These are phyloP conservation scores for Trichoderma sp. DNA, from an alignment of 2,329 filamentous ascomycete species.

Conservation along the genomic window DNA sequence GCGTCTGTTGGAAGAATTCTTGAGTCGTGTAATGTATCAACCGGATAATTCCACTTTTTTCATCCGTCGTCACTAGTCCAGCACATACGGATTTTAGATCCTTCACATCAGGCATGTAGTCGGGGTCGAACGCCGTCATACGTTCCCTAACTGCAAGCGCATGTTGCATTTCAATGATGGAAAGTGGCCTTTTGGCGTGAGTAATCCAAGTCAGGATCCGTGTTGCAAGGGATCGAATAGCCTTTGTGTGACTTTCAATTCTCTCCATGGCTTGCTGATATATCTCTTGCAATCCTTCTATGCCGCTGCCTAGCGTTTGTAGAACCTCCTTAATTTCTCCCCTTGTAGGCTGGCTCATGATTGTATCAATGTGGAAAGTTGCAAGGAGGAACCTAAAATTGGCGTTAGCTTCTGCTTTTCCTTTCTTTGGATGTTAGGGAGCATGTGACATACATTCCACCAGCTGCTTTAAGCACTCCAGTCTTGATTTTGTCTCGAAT, in stretches of 20 bases:
- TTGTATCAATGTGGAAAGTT: neutral
- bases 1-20: constrained; percentile 40
- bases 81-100: constrained; percentile 39
- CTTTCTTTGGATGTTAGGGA: neutral
- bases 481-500: neutral
- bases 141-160: constrained; percentile 38
- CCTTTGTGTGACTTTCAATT: constrained; percentile 38
- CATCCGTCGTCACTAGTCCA: constrained; percentile 41
- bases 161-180: constrained; percentile 37
- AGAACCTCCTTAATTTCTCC: neutral
- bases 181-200: constrained; percentile 35
- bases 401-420: neutral
- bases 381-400: neutral
- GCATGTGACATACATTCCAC: neutral
- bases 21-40: constrained; percentile 46
- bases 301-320: neutral
- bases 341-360: neutral
- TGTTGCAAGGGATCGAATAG: constrained; percentile 33
- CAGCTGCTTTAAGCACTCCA: neutral
- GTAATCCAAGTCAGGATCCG: constrained; percentile 41
- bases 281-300: constrained; percentile 32
- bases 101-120: constrained; percentile 34
- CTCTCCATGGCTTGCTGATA: constrained; percentile 43
- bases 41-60: constrained; percentile 37
- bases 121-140: constrained; percentile 15